Base-by-base conservation (phyloP, 176 grass and related monocot species). In the Aechmea fasciata region DNA sequence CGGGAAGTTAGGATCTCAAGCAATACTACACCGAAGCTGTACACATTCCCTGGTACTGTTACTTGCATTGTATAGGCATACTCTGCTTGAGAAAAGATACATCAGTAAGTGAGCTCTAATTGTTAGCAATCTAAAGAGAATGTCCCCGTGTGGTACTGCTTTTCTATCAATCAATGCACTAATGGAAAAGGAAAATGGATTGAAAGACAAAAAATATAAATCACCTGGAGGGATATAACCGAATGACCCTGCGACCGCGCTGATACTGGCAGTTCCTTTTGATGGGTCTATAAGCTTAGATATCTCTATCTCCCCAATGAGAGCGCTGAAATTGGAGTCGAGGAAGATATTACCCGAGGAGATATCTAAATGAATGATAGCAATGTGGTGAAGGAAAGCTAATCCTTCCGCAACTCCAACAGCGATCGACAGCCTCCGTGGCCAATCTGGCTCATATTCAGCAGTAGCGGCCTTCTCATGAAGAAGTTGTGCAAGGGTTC, bases 1-100 rank as follows among this genome's bases (percentile, higher is more conserved):
- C 82, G 88, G 3, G 93, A 97, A 13, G 93, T 92, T 55, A 97
- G 68, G 74, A 97, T 97, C 70, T 97, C 93, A 11, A 97, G 74
- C 48, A 97, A 69, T 13, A 97, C 54, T 11, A 97, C 93, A 10
- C 93, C 93, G n/a, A 81, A 97, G 74, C 93, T 97, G 71, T 97
- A 97, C 33, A 97, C 93, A 14, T 97, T 97, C 48, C 89, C 93
- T 3, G 86, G 81, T 47, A 85, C 89, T 1, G 93, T 97, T 17
- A 97, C 93, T 78, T 90, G 89, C 93, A 97, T 97, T 22, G 89
- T 92, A 77, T 97, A 97, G 25, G 93, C 93, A 87, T 97, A 97
- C 84, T 97, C 93, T 97, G 89, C 57, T 73, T 69, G 52, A 59
- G 50, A 72, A 63, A 14, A 52, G 24, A 3, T 13, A 51, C 20